Evolutionary conservation across 1,139 yeast species (phyloP), one percentile per base, ranked within the genome.

Genomic region (Kodamaea derodonti): DNA sequence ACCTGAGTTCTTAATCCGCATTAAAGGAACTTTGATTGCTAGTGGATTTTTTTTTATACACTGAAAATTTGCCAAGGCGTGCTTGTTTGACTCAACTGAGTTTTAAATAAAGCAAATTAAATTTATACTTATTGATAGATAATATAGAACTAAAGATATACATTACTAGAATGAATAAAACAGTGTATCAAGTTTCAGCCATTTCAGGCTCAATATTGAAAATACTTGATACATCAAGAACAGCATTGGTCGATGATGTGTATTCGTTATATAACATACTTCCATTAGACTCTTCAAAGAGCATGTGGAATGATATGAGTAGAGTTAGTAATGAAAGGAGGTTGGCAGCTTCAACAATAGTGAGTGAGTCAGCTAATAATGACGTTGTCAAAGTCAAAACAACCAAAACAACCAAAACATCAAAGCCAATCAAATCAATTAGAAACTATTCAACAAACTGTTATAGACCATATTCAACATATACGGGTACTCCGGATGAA

Each of bases 171-270:
- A 42, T 43, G 38, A 41, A 40, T 37, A 42, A 43, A 32, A 39
- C 42, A 30, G 34, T 58, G 17, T 60, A 53, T 40, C 66, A 65
- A 42, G 39, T 56, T 4, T 51, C 51, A 22, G 53, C 54, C 31
- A 49, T 66, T 4, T 53, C 62, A 20, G 46, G 55, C 35, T 51
- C 65, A 23, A 52, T 57, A 14, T 33, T 48, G 14, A 48, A 48
- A 30, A 61, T 65, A 16, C 43, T 46, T 14, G 42, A 45, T 22
- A 55, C 56, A 20, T 48, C 67, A 2, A 38, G 46, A 9, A 45
- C 50, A 11, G 39, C 55, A 4, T 40, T 55, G 4, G 41, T 46
- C 4, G 40, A 48, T 14, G 65, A 64, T 47, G 32, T 49, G 36
- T 27, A 41, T 32, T 27, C 36, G 42, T 34, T 48, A 46, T 26